Conservation (phyloP, 306 rosid species). For the Quercus dentata region DNA sequence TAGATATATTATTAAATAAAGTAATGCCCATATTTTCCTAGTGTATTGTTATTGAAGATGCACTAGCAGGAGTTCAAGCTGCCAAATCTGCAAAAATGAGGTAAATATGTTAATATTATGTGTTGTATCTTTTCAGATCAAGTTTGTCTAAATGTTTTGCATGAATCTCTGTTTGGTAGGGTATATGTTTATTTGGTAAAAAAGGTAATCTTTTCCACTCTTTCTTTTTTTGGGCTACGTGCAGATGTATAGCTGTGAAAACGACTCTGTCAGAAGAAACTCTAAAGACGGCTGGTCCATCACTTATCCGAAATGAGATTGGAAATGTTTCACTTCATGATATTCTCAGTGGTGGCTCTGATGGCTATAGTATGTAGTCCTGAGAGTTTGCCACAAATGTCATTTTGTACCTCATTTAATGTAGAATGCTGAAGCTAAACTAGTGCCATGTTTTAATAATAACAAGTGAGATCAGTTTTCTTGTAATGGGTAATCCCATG, state of each 20-base stretch:
- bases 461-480: slow-evolving; percentile 19
- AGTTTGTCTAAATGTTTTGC: neutral
- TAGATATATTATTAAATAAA: slow-evolving; percentile 12
- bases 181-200: slow-evolving; percentile 8
- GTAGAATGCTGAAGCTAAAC: slow-evolving; percentile 46
- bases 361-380: slow-evolving; percentile 85
- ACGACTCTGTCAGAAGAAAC: slow-evolving; percentile 80
- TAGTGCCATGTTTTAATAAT: slow-evolving; percentile 34
- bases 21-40: slow-evolving; percentile 26
- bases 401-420: slow-evolving; percentile 46
- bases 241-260: slow-evolving; percentile 88
- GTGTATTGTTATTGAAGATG: slow-evolving; percentile 97
- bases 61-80: slow-evolving; percentile 95
- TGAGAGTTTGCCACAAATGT: slow-evolving; percentile 55
- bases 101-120: slow-evolving; percentile 31
- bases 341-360: slow-evolving; percentile 81
- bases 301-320: slow-evolving; percentile 75
- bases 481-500: slow-evolving; percentile 30
- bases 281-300: slow-evolving; percentile 63
- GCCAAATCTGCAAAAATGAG: slow-evolving; percentile 96
- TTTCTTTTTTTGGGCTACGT: slow-evolving; percentile 24
- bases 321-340: slow-evolving; percentile 84
- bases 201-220: neutral
- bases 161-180: slow-evolving; percentile 5
- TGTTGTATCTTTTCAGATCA: neutral